Evolutionary conservation across 2,329 filamentous ascomycete genomes (phyloP).

Genomic region (Talaromyces funiculosus): DNA sequence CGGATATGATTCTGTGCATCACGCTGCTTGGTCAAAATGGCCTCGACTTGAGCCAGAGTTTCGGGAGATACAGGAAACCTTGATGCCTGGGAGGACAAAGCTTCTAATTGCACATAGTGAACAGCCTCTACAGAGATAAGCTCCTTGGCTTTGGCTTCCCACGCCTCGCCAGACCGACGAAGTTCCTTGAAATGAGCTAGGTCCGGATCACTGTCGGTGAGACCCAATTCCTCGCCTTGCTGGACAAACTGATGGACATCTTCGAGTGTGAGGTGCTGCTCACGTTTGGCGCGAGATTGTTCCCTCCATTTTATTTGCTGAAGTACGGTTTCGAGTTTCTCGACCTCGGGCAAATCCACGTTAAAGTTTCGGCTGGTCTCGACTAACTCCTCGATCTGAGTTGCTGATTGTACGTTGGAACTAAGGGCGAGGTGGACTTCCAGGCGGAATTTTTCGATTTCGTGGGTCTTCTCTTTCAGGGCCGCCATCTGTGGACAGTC

Average conservation of each 20-base stretch:
- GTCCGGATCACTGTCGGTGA: conserved; percentile 74
- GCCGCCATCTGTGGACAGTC: conserved; percentile 86
- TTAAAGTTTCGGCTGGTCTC: conserved; percentile 86
- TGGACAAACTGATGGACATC: conserved; percentile 76
- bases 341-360: conserved; percentile 83
- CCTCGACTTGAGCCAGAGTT: conserved; percentile 76
- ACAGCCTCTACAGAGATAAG: conserved; percentile 86
- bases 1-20: conserved; percentile 87
- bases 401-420: conserved; percentile 56
- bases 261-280: conserved; percentile 63
- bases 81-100: conserved; percentile 75
- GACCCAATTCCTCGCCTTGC: conserved; percentile 68
- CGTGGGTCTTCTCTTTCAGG: conserved; percentile 76
- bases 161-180: conserved; percentile 68
- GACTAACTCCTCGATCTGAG: conserved; percentile 83
- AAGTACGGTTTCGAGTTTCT: conserved; percentile 70
- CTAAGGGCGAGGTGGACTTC: conserved; percentile 68
- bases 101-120: conserved; percentile 91
- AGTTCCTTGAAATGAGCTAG: conserved; percentile 71
- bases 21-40: conserved; percentile 90
- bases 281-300: conserved; percentile 63
- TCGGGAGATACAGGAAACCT: conserved; percentile 74
- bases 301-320: conserved; percentile 87
- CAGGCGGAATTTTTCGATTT: conserved; percentile 77
- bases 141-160: conserved; percentile 90